Conservation (phyloP, 2,329 filamentous ascomycete species). For the Thermothelomyces thermophilus region DNA sequence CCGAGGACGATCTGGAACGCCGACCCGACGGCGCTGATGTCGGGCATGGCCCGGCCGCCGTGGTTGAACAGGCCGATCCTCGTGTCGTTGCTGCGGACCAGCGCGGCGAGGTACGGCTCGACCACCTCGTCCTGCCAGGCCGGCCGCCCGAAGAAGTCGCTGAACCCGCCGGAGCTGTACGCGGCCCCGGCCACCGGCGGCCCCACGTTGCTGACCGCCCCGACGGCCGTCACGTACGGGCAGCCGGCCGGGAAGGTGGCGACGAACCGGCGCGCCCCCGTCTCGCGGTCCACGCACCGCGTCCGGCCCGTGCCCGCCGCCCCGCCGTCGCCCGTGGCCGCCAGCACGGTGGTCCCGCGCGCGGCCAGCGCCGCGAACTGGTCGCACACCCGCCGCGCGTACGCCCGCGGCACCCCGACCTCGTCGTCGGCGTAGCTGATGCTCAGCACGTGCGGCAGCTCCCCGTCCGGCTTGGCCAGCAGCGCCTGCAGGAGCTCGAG, state of each 20-base stretch:
- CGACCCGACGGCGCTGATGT: slow-evolving; percentile 50
- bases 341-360: slow-evolving; percentile 46
- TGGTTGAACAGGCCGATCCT: slow-evolving; percentile 41
- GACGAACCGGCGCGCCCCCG: slow-evolving; percentile 47
- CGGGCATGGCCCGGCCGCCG: slow-evolving; percentile 43
- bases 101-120: slow-evolving; percentile 32
- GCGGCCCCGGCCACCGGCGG: slow-evolving; percentile 36
- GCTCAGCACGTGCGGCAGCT: slow-evolving; percentile 50
- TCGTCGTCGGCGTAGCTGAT: slow-evolving; percentile 56
- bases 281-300: slow-evolving; percentile 54
- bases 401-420: slow-evolving; percentile 44
- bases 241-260: slow-evolving; percentile 61
- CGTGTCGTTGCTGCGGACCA: slow-evolving; percentile 22
- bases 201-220: slow-evolving; percentile 43
- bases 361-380: slow-evolving; percentile 47
- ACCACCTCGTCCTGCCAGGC: slow-evolving; percentile 41
- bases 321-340: slow-evolving; percentile 46
- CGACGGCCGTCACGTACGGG: slow-evolving; percentile 61
- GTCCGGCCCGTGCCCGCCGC: slow-evolving; percentile 41
- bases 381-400: slow-evolving; percentile 47
- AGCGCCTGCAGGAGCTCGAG: slow-evolving; percentile 48
- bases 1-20: slow-evolving; percentile 41
- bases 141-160: slow-evolving; percentile 41
- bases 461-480: slow-evolving; percentile 36
- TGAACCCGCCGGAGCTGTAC: slow-evolving; percentile 49